Percentiles rank a stretch among this genome's conserved stretches.
Evolutionary conservation across 2,329 filamentous ascomycete species (phyloP).

Genomic region (Bipolaris zeicola): DNA sequence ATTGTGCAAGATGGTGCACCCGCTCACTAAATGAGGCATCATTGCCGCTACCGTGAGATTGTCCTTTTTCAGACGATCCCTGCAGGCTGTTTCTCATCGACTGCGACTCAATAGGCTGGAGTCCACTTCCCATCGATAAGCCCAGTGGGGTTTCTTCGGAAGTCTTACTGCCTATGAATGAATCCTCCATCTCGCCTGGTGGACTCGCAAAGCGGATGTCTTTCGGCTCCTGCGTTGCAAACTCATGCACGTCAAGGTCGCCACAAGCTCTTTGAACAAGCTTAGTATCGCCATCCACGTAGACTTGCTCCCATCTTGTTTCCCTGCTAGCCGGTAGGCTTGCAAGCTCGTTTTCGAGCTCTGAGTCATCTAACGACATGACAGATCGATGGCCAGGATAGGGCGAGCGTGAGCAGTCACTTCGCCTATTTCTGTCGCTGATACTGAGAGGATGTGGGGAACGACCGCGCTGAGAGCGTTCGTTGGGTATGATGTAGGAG

Average conservation of each 20-base stretch:
- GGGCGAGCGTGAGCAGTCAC: constrained; percentile 46
- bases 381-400: constrained; percentile 43
- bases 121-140: constrained; percentile 30
- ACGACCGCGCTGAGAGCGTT: constrained; percentile 31
- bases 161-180: constrained; percentile 32
- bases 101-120: constrained; percentile 25
- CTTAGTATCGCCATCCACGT: constrained; percentile 48
- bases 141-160: constrained; percentile 34
- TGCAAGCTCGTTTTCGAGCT: constrained; percentile 44
- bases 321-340: constrained; percentile 44
- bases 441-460: constrained; percentile 26
- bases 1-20: constrained; percentile 34
- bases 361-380: constrained; percentile 48
- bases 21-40: constrained; percentile 45
- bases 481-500: constrained; percentile 50
- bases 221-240: constrained; percentile 38
- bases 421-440: constrained; percentile 37
- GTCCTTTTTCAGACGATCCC: constrained; percentile 13
- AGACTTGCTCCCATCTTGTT: constrained; percentile 48
- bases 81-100: constrained; percentile 13
- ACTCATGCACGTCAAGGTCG: constrained; percentile 42
- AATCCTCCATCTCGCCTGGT: constrained; percentile 38
- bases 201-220: constrained; percentile 46
- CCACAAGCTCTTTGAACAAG: constrained; percentile 42
- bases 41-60: constrained; percentile 28